phyloP scores from a whole-genome alignment of 768 basidiomycete genomes.

The Leccinellum luteum region DNA sequence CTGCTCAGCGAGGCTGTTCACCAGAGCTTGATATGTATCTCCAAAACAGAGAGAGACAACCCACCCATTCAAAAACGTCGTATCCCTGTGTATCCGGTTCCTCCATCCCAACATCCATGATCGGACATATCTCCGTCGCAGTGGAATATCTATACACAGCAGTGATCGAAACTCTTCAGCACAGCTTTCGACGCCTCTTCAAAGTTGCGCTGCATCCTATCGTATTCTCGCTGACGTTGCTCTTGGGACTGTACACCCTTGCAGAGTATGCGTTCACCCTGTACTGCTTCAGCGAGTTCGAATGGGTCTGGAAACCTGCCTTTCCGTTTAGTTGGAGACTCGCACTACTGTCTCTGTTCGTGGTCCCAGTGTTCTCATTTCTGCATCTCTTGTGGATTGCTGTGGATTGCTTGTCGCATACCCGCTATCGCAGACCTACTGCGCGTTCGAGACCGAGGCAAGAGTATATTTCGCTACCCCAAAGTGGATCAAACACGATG shows the following conservation, averaged over 20 bases:
- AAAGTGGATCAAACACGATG: slow-evolving; percentile 1
- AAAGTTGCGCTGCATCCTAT: not conserved
- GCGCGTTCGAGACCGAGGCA: not conserved
- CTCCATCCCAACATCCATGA: no score
- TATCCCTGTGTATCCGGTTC: no score
- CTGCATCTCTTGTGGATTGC: slow-evolving; percentile 8
- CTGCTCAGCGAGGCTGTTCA: no score
- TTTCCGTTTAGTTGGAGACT: slow-evolving; percentile 22
- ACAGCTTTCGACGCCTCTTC: not conserved
- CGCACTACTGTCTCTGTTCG: slow-evolving; percentile 9
- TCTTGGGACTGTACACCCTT: slow-evolving; percentile 7
- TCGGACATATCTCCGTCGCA: no score
- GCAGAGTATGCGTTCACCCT: slow-evolving; percentile 8
- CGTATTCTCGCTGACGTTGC: not conserved
- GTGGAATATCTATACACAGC: no score
- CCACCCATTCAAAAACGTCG: no score
- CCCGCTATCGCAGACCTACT: no score
- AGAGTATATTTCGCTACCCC: slow-evolving; percentile 8
- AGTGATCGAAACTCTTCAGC: not conserved
- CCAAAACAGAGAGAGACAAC: no score
- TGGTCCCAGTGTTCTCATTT: slow-evolving; percentile 8
- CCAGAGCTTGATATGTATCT: no score
- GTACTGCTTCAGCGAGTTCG: slow-evolving; percentile 1
- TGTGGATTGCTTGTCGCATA: not conserved
- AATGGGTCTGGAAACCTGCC: slow-evolving; percentile 12